Conservation (phyloP, 305 asterid genomes). For the Stenogyne calaminthoides region DNA sequence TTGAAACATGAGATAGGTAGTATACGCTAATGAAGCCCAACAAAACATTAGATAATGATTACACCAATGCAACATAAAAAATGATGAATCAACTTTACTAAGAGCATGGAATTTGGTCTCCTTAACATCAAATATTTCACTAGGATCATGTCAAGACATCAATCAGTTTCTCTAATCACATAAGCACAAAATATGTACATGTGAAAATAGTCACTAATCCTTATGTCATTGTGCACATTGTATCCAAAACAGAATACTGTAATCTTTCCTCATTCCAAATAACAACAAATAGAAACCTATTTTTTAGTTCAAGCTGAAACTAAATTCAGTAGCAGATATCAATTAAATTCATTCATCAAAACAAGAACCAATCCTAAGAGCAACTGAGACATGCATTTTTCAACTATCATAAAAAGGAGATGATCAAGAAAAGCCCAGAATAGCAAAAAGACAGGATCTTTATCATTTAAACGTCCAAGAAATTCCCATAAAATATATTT, state of each 20-base stretch:
- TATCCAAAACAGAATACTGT: constrained; percentile 1
- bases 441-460: constrained; percentile 19
- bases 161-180: constrained; percentile 9
- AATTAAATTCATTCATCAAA: constrained; percentile 17
- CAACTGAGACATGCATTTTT: not conserved
- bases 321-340: not conserved
- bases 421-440: constrained; percentile 6
- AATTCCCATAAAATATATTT: not conserved
- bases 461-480: constrained; percentile 8
- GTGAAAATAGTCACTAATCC: not conserved
- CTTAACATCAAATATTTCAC: not conserved
- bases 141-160: not conserved
- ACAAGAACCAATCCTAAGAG: constrained; percentile 14
- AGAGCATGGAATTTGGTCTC: not conserved
- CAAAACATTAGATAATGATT: not conserved
- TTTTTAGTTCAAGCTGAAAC: not conserved
- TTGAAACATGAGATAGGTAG: not conserved
- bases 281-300: not conserved
- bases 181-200: not conserved
- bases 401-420: not conserved
- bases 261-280: not conserved
- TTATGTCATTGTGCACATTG: not conserved
- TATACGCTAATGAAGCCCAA: not conserved
- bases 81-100: not conserved
- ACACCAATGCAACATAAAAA: not conserved